Conservation (phyloP, 1,139 yeast genomes). For the Maudiozyma humilis region DNA sequence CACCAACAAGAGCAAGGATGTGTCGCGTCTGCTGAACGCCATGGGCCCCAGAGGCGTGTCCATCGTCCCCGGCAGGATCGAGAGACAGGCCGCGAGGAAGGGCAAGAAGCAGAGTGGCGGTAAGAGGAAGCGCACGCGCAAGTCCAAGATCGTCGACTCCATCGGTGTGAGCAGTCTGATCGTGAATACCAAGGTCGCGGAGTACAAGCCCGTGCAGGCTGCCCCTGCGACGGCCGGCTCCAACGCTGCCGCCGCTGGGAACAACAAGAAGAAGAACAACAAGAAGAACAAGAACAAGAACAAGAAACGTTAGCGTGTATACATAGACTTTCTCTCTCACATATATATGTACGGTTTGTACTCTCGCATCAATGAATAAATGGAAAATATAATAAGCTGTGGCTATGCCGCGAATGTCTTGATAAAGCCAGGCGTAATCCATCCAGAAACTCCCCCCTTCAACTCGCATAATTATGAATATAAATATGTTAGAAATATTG, state of each 20-base stretch:
- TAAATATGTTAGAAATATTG: too few species aligned
- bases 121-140: conserved; percentile 8
- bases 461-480: neutral
- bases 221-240: conserved; percentile 2
- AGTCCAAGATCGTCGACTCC: conserved; percentile 15
- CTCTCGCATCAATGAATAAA: neutral
- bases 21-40: conserved; percentile 71
- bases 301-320: neutral
- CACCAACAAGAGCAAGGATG: conserved; percentile 64
- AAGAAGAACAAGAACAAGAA: neutral
- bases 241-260: conserved; percentile 13
- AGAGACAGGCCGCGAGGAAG: conserved; percentile 13
- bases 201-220: conserved; percentile 14
- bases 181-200: conserved; percentile 26
- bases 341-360: neutral
- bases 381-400: too few species aligned
- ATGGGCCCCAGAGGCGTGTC: conserved; percentile 74
- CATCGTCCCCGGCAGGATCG: conserved; percentile 21
- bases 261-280: conserved; percentile 19
- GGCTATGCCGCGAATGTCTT: too few species aligned
- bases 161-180: conserved; percentile 25
- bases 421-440: too few species aligned
- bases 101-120: conserved; percentile 1
- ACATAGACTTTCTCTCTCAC: neutral
- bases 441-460: neutral